These are phyloP conservation scores for Penicillium soppii DNA, from an alignment of 495 filamentous ascomycete genomes.

Conservation along the genomic window DNA sequence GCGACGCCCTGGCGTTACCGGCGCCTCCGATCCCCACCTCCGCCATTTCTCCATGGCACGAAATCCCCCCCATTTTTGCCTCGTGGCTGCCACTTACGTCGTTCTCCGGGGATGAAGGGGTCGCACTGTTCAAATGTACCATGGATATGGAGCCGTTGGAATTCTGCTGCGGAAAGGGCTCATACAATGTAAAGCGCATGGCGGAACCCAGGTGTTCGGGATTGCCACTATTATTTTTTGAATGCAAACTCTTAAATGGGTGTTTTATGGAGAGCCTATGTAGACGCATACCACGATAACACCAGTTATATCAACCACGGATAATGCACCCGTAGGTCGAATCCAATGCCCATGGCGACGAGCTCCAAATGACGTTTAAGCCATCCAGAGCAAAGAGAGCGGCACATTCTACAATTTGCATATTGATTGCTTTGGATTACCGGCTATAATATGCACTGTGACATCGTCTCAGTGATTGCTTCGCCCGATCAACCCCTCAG, in stretches of 20 bases:
- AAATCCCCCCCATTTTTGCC: not conserved
- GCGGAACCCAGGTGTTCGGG: no score
- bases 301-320: not conserved
- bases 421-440: no score
- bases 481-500: not conserved
- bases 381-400: no score
- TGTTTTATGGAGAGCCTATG: not conserved
- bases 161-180: no score
- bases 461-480: not conserved
- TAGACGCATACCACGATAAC: not conserved
- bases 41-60: conserved; percentile 5
- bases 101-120: not conserved
- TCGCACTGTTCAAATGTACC: not conserved
- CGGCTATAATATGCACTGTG: conserved; percentile 5
- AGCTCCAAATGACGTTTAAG: not conserved
- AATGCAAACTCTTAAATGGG: not conserved
- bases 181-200: no score
- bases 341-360: not conserved
- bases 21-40: conserved; percentile 6
- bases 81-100: conserved; percentile 5
- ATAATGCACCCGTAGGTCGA: not conserved
- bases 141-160: no score
- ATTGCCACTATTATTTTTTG: not conserved
- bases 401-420: no score
- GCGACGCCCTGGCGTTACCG: conserved; percentile 3